Conservation (phyloP, 495 filamentous ascomycete genomes). For the Penicillium lagena region DNA sequence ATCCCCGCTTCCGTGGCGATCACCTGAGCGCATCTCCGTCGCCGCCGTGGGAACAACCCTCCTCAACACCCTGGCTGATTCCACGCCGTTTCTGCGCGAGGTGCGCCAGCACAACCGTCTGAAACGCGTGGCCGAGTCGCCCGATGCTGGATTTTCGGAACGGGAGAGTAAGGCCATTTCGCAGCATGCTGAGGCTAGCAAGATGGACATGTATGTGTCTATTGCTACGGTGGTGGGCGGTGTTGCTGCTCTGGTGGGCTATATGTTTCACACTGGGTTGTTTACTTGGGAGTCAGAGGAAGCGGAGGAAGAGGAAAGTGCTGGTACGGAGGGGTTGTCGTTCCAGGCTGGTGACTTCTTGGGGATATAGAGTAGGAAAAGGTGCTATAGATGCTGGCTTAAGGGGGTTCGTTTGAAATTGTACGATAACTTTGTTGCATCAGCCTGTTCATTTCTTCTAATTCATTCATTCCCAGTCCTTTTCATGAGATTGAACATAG, state of each 20-base stretch:
- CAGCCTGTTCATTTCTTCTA: neutral
- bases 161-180: conserved; percentile 20
- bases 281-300: conserved; percentile 8
- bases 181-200: conserved; percentile 18
- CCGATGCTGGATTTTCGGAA: conserved; percentile 17
- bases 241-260: conserved; percentile 32
- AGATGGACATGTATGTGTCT: conserved; percentile 32
- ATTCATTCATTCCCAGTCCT: no score
- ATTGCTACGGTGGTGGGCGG: conserved; percentile 30
- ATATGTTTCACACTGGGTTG: conserved; percentile 30
- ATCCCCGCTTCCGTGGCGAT: conserved; percentile 30
- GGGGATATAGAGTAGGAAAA: no score
- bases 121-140: conserved; percentile 22
- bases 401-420: neutral
- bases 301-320: conserved; percentile 14
- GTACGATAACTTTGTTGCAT: conserved; percentile 4
- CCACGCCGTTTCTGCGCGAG: conserved; percentile 33
- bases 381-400: neutral
- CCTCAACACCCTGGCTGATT: conserved; percentile 31
- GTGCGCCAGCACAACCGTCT: conserved; percentile 30
- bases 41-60: conserved; percentile 31
- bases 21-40: conserved; percentile 25
- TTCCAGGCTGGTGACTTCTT: neutral
- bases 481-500: no score
- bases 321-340: conserved; percentile 4